These are phyloP conservation scores for Colletotrichum sp. DNA, from an alignment of 2,329 filamentous ascomycete species.

Conservation along the genomic window DNA sequence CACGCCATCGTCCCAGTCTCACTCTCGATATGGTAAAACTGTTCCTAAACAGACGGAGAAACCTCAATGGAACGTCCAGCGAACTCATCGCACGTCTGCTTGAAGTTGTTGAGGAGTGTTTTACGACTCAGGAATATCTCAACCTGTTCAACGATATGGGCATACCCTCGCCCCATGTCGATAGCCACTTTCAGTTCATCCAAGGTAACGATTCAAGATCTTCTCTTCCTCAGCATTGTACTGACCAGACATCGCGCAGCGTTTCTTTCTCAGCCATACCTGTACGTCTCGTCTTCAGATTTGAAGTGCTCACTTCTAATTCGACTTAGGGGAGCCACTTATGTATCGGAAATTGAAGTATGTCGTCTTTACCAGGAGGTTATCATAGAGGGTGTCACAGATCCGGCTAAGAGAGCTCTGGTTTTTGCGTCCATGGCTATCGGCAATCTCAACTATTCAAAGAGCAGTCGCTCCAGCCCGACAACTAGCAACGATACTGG, in stretches of 20 bases:
- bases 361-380: not conserved
- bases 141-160: not conserved
- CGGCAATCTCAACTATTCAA: not conserved
- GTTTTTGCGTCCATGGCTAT: not conserved
- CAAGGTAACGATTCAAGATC: not conserved
- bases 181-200: not conserved
- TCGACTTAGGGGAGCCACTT: not conserved
- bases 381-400: not conserved
- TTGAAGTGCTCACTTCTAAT: not conserved
- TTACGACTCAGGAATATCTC: not conserved
- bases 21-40: not conserved
- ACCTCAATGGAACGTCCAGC: not conserved
- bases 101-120: not conserved
- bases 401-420: not conserved
- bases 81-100: not conserved
- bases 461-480: not conserved
- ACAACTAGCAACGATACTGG: not conserved
- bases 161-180: not conserved
- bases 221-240: not conserved
- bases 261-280: not conserved
- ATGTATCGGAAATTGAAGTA: not conserved
- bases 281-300: not conserved
- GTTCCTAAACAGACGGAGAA: not conserved
- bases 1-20: not conserved
- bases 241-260: not conserved